These are phyloP conservation scores for Botrytis byssoidea DNA, from an alignment of 2,329 filamentous ascomycete species.

Conservation along the genomic window DNA sequence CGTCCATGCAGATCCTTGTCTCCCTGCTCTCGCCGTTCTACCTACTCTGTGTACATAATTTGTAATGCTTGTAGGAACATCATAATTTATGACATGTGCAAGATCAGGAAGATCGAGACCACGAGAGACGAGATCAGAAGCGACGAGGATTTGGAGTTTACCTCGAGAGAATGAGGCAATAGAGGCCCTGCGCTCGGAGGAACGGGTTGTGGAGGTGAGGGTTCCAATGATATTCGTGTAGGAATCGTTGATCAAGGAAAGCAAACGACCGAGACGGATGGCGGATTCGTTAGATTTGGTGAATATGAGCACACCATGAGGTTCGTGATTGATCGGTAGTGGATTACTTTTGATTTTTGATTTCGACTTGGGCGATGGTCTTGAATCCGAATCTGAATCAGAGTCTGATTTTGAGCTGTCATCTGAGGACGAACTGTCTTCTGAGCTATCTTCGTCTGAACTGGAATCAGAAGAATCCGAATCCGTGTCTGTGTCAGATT, in stretches of 20 bases:
- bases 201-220: constrained; percentile 76
- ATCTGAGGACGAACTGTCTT: constrained; percentile 10
- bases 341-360: constrained; percentile 1
- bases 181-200: constrained; percentile 64
- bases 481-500: constrained; percentile 37
- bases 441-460: constrained; percentile 18
- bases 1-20: constrained; percentile 77
- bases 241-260: constrained; percentile 63
- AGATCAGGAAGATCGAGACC: constrained; percentile 81
- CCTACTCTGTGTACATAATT: constrained; percentile 92
- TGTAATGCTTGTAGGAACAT: constrained; percentile 76
- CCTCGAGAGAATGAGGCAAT: constrained; percentile 63
- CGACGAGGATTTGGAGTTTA: constrained; percentile 73
- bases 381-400: constrained; percentile 4
- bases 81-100: constrained; percentile 89
- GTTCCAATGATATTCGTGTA: constrained; percentile 61
- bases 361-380: not conserved
- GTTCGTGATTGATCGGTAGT: constrained; percentile 27
- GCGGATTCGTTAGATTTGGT: constrained; percentile 88
- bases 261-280: constrained; percentile 77
- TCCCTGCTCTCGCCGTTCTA: constrained; percentile 80
- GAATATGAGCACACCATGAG: constrained; percentile 67
- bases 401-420: constrained; percentile 10
- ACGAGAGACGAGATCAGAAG: constrained; percentile 89
- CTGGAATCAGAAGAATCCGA: constrained; percentile 23